Conservation (phyloP, 2,329 filamentous ascomycete species). For the Colletotrichum lentis region DNA sequence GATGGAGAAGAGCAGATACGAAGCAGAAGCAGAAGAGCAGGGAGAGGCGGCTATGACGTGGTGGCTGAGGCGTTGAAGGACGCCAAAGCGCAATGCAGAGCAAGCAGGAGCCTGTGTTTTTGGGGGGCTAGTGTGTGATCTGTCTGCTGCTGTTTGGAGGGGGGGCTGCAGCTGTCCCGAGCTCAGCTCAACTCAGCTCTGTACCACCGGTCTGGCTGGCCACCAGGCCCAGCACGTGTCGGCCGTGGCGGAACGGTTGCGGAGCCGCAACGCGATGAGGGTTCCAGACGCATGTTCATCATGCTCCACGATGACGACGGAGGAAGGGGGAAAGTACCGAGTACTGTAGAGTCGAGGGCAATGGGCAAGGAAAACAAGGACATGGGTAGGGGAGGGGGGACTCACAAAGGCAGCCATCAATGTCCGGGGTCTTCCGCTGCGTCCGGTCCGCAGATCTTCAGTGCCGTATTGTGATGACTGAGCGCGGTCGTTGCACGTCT, state of each 20-base stretch:
- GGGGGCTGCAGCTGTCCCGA: conserved; percentile 16
- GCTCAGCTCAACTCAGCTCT: background rate
- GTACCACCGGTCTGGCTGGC: background rate
- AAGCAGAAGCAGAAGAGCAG: background rate
- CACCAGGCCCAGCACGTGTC: background rate
- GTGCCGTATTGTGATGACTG: conserved; percentile 7
- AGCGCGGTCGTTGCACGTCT: background rate
- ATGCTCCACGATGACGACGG: conserved; percentile 18
- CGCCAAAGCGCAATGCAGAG: conserved; percentile 21
- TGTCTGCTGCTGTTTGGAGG: background rate
- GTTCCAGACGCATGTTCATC: background rate
- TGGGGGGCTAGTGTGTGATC: background rate
- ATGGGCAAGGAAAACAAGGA: background rate
- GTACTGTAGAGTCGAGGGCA: background rate
- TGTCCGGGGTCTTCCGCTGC: conserved; percentile 28
- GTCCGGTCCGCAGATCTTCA: conserved; percentile 26
- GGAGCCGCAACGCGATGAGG: background rate
- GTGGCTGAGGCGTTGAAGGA: conserved; percentile 33
- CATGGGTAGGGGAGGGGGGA: background rate
- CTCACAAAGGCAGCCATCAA: conserved; percentile 44
- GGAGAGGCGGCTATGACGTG: conserved; percentile 23
- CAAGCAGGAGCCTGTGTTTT: background rate
- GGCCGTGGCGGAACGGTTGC: conserved; percentile 11
- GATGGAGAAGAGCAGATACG: background rate
- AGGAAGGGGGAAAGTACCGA: background rate